Evolutionary conservation across 305 asterid genomes (phyloP).

Genomic region (Solanum hybrid): DNA sequence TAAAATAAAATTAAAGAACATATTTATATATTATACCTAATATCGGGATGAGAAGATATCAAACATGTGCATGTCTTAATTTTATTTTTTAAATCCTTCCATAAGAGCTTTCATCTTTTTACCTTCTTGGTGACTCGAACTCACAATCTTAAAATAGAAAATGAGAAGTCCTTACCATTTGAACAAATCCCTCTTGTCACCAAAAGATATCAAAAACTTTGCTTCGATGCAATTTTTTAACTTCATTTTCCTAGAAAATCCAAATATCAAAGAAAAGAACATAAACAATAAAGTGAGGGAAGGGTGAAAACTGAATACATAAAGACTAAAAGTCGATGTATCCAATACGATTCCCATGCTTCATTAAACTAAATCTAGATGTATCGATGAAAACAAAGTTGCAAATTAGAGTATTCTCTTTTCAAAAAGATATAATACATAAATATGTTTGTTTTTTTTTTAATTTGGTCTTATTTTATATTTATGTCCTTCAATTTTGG

Average conservation of each 20-base stretch:
- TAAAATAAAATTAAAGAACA: neutral
- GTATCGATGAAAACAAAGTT: neutral
- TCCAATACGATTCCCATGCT: neutral
- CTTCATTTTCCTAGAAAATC: neutral
- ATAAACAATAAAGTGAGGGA: neutral
- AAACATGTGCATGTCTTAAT: neutral
- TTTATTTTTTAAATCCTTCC: neutral
- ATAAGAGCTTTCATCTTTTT: neutral
- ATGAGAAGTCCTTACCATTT: too few species aligned
- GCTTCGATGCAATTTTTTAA: neutral
- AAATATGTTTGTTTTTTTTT: too few species aligned
- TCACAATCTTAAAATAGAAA: too few species aligned
- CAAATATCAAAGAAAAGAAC: neutral
- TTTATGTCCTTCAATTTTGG: neutral
- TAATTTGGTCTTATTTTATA: neutral
- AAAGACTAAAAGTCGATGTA: too few species aligned
- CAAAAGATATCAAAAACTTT: neutral
- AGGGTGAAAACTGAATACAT: neutral
- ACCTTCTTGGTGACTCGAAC: neutral
- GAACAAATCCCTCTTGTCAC: neutral
- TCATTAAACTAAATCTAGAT: neutral
- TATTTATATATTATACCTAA: too few species aligned
- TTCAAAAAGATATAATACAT: too few species aligned
- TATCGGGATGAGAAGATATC: neutral
- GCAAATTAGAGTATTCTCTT: neutral